Evolutionary conservation across 805 yeast species (phyloP), one percentile per base, ranked within the genome.

Genomic region (Barnettozyma botsteinii): DNA sequence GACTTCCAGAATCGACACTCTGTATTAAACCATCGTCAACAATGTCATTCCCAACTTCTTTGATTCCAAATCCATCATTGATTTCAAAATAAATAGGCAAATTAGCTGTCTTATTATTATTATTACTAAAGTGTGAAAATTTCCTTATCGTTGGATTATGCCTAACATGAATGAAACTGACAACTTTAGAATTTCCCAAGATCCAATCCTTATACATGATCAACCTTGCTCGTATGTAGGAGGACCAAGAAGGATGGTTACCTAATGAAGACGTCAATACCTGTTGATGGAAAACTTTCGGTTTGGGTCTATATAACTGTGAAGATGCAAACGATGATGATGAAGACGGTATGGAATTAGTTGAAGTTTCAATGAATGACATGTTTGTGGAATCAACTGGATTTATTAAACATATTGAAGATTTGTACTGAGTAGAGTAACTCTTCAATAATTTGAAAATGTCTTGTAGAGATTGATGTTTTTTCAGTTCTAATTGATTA

Each of bases 131-230:
- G 14, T 41, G 41, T 6, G 44, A 29, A 19, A 43, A n/a, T 20
- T 38, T 41, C 29, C 41, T 45, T 47, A 50, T 33, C 4, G 41
- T 37, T 5, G 43, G 40, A 31, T 45, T 51, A 30, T 53, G 52
- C 24, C 41, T 45, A 12, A 55, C 29, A 17, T 49, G 46, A 3
- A 45, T 51, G 37, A 42, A 53, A 2, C 37, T 46, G 0, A 45
- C 53, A 2, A 47, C 36, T 9, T 34, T 29, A 24, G 17, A n/a
- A 10, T 17, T 18, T 7, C 45, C 41, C 4, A 18, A 4, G n/a
- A 29, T 20, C 55, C 53, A 54, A 31, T 55, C 60, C 31, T 40
- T 52, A 31, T 54, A 55, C 5, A 54, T 31, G 38, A 47, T 30
- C 5, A 55, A 22, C 26, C 58, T 31, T 15, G 55, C 51, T 17